Evolutionary conservation across 495 filamentous ascomycete genomes (phyloP).

Genomic region (Darksidea phi): DNA sequence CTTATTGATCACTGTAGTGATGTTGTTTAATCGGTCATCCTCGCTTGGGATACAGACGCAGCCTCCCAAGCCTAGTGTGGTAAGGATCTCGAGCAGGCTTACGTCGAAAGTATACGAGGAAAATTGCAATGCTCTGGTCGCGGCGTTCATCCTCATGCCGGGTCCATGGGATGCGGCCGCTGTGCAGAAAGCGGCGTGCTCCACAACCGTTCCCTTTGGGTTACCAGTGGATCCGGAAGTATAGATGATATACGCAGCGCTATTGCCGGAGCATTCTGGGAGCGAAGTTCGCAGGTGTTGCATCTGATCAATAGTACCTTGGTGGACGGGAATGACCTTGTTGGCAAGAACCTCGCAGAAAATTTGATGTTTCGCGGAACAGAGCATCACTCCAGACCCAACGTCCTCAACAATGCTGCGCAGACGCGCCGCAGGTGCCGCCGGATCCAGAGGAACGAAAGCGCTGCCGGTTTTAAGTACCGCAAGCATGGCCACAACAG

Average conservation of each 20-base stretch:
- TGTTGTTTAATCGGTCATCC: slow-evolving; percentile 49
- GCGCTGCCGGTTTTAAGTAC: slow-evolving; percentile 30
- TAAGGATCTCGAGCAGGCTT: slow-evolving; percentile 52
- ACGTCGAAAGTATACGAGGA: slow-evolving; percentile 56
- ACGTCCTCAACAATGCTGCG: not conserved
- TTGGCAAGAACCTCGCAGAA: no score
- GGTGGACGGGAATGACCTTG: no score
- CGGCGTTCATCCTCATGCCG: slow-evolving; percentile 40
- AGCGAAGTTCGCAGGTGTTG: not conserved
- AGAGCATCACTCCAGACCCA: not conserved
- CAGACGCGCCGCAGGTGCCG: slow-evolving; percentile 8
- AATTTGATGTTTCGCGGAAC: not conserved
- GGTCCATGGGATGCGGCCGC: slow-evolving; percentile 48
- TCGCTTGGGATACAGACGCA: slow-evolving; percentile 62
- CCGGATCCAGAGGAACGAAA: slow-evolving; percentile 24
- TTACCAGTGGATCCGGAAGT: slow-evolving; percentile 54
- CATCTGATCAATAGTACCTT: not conserved
- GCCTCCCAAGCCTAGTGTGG: slow-evolving; percentile 54
- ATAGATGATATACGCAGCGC: slow-evolving; percentile 51
- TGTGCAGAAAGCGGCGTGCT: slow-evolving; percentile 50
- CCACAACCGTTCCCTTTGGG: slow-evolving; percentile 51
- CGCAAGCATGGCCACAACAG: slow-evolving; percentile 16
- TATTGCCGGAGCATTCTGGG: slow-evolving; percentile 12
- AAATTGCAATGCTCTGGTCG: slow-evolving; percentile 53
- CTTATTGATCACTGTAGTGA: slow-evolving; percentile 49